Base-by-base conservation (phyloP, 2,329 filamentous ascomycete genomes). In the Hortaea sp. region DNA sequence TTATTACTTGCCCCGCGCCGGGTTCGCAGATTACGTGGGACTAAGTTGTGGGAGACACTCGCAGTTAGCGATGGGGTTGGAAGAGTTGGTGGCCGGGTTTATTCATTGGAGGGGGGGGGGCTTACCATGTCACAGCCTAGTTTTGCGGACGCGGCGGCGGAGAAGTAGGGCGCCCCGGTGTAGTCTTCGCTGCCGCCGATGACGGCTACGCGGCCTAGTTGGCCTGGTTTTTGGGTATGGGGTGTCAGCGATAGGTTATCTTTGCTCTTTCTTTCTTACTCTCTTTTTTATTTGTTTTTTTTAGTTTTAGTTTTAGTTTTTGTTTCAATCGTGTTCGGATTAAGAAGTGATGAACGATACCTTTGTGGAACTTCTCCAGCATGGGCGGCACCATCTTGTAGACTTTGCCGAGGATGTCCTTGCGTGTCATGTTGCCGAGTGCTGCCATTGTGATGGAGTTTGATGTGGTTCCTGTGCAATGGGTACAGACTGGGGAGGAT, bases 101-200 rank as follows among this genome's bases (percentile, higher is more conserved):
- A 27, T 35, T 9, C n/a, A 29, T 40, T 12, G n/a, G 28, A 42
- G 13, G 20, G 9, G 13, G 11, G 27, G 20, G 30, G 40, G 11
- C 7, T n/a, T 73, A 90, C 88, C 86, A 95, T 86, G 61, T 95
- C 88, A 60, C 84, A 88, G 66, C 90, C 92, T 48, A 97, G 70
- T 60, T 85, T 81, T 41, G 92, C 92, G 54, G 88, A 95, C 9
- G 92, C 92, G 81, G 95, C 95, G 53, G 90, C 89, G 13, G 90
- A 95, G 69, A 98, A 98, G 70, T 95, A 98, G 9, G 92, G 92
- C 48, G 92, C 92, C 34, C 92, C 92, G 1, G 92, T 95, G 65
- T 97, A 98, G 68, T 97, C 90, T 64, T 90, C 82, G 62, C 88
- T 94, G 37, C 92, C 92, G 43, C 92, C 92, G 54, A 98, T 92